A percentile compares a stretch with the other conserved stretches of the same genome.
Evolutionary conservation across 257 asterid genomes (phyloP).

Genomic region (Solanum appendiculatum): DNA sequence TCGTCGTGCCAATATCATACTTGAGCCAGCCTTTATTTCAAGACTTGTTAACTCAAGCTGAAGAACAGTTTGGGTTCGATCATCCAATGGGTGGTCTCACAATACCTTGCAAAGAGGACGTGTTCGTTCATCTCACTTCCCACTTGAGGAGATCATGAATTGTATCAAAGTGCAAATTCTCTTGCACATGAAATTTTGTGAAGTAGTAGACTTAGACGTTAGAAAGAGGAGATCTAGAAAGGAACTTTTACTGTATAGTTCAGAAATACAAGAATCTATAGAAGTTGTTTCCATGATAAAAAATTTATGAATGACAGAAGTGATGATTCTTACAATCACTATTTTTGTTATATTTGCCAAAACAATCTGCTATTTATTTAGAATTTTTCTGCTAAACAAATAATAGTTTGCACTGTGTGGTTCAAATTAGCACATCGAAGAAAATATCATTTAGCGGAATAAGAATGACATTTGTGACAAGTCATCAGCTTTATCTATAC

Average conservation of each 20-base stretch:
- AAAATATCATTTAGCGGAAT: neutral
- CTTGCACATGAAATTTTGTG: neutral
- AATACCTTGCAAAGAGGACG: neutral
- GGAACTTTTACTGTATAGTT: neutral
- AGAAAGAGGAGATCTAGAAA: neutral
- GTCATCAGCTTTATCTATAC: too few relatives aligned
- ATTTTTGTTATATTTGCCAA: neutral
- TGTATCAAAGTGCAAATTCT: neutral
- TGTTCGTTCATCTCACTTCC: neutral
- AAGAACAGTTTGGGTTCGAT: neutral
- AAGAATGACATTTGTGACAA: neutral
- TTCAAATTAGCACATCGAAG: neutral
- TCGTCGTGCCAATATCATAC: neutral
- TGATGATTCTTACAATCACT: neutral
- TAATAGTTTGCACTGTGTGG: neutral
- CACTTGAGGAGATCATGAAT: neutral
- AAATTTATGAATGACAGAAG: neutral
- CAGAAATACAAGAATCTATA: neutral
- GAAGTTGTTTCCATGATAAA: neutral
- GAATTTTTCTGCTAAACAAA: neutral
- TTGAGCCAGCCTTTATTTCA: neutral
- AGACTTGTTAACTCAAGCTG: neutral
- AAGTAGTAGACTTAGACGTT: neutral
- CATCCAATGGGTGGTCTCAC: neutral
- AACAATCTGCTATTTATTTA: neutral